These are phyloP conservation scores for Zalerion maritima DNA, from an alignment of 495 filamentous ascomycete genomes.

Conservation along the genomic window DNA sequence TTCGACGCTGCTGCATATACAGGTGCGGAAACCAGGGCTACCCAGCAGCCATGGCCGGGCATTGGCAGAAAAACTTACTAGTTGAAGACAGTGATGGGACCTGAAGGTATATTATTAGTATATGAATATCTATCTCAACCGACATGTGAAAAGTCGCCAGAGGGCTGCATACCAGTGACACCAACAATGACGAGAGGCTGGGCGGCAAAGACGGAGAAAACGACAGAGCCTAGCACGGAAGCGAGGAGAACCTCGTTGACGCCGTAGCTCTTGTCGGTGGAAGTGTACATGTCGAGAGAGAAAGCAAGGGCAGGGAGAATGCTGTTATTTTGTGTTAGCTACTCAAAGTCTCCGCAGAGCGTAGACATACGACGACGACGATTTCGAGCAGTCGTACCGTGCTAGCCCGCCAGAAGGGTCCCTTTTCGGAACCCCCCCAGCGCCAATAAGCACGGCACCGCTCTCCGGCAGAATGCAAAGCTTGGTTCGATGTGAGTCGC, in stretches of 20 bases:
- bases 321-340: constrained; percentile 28
- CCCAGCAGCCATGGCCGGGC: constrained; percentile 1
- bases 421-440: too few relatives aligned
- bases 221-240: constrained; percentile 62
- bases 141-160: constrained; percentile 2
- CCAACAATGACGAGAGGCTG: constrained; percentile 81
- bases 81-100: constrained; percentile 78
- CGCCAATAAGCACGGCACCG: too few relatives aligned
- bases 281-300: constrained; percentile 72
- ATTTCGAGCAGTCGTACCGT: too few relatives aligned
- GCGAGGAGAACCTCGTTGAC: constrained; percentile 75
- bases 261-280: constrained; percentile 64
- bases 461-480: too few relatives aligned
- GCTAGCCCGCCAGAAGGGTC: too few relatives aligned
- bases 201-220: constrained; percentile 60
- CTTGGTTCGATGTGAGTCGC: too few relatives aligned
- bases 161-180: constrained; percentile 58
- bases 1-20: too few relatives aligned
- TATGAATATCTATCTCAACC: neutral
- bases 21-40: too few relatives aligned
- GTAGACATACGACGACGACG: too few relatives aligned
- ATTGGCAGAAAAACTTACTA: constrained; percentile 30
- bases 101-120: constrained; percentile 17
- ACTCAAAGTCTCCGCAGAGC: neutral
- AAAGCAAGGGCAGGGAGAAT: constrained; percentile 73